Conservation (phyloP, 1,284 basidiomycete genomes). For the Boletellus deceptivus region DNA sequence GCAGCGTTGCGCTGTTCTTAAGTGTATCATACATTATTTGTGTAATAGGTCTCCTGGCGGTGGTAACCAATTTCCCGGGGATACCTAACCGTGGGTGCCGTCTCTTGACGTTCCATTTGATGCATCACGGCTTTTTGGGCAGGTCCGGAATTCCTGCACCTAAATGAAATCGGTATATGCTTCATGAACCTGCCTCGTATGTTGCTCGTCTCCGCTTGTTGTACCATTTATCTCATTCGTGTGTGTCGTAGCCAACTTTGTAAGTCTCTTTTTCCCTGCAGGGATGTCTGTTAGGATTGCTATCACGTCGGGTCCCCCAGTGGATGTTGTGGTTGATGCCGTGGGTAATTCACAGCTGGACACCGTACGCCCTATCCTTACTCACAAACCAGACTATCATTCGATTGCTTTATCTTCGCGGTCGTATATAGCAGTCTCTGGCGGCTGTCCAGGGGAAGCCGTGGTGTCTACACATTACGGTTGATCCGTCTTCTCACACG, state of each 20-base stretch:
- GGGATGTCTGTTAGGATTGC: background rate
- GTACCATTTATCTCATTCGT: background rate
- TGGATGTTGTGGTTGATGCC: conserved; percentile 17
- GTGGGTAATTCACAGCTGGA: conserved; percentile 7
- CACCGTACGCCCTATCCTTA: background rate
- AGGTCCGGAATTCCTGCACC: background rate
- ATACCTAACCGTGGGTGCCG: background rate
- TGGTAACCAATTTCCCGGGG: background rate
- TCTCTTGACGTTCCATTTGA: background rate
- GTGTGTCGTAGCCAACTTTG: conserved; percentile 4
- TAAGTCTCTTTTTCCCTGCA: background rate
- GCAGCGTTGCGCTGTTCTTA: background rate
- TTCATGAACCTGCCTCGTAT: background rate
- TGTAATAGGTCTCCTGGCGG: background rate
- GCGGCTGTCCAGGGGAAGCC: background rate
- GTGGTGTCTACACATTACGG: conserved; percentile 3
- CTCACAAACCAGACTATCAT: background rate
- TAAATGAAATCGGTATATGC: background rate
- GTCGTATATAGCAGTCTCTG: conserved; percentile 6
- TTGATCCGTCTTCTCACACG: conserved; percentile 15
- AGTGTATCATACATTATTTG: background rate
- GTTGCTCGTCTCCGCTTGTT: background rate
- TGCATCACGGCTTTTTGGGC: background rate
- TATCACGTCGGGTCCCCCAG: conserved; percentile 3
- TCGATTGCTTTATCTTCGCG: conserved; percentile 8